Evolutionary conservation across 768 basidiomycete genomes (phyloP).

Genomic region (Kwoniella europaea): DNA sequence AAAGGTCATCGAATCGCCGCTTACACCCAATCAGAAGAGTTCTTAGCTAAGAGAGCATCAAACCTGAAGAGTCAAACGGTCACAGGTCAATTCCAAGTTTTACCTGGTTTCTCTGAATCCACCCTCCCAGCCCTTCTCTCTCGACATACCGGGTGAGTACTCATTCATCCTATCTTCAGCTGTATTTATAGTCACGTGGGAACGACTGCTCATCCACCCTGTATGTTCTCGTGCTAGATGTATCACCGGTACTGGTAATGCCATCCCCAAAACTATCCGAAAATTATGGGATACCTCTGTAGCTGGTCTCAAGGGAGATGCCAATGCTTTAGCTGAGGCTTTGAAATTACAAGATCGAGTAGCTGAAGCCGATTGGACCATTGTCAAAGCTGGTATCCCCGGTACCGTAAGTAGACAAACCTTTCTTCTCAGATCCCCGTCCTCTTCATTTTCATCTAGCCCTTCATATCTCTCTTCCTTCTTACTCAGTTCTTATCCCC

Average conservation of each 20-base stretch:
- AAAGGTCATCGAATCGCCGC: slow-evolving; percentile 78
- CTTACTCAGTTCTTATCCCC: no score
- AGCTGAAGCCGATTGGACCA: slow-evolving; percentile 57
- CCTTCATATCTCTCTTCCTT: no score
- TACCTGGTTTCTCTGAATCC: slow-evolving; percentile 75
- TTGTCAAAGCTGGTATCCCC: slow-evolving; percentile 58
- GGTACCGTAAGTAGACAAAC: slow-evolving; percentile 43
- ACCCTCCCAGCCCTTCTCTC: slow-evolving; percentile 68
- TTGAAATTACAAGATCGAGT: slow-evolving; percentile 58
- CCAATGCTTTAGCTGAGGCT: slow-evolving; percentile 52
- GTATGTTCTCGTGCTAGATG: slow-evolving; percentile 34
- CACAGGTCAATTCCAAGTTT: slow-evolving; percentile 61
- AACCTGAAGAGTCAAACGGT: slow-evolving; percentile 63
- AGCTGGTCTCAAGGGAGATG: slow-evolving; percentile 55
- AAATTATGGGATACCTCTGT: slow-evolving; percentile 56
- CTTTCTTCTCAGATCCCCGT: neutral
- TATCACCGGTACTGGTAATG: slow-evolving; percentile 65
- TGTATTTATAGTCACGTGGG: no score
- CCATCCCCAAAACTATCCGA: slow-evolving; percentile 60
- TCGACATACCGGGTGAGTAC: slow-evolving; percentile 64
- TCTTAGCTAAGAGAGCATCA: slow-evolving; percentile 42
- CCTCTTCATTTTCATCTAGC: neutral
- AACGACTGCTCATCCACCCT: no score
- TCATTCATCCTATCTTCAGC: no score
- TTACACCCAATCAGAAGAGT: slow-evolving; percentile 59